Percentiles rank a stretch among this genome's conserved stretches.
Conservation (phyloP, 371 early-diverging fungal genomes). For the Syncephalastrum monosporum region DNA sequence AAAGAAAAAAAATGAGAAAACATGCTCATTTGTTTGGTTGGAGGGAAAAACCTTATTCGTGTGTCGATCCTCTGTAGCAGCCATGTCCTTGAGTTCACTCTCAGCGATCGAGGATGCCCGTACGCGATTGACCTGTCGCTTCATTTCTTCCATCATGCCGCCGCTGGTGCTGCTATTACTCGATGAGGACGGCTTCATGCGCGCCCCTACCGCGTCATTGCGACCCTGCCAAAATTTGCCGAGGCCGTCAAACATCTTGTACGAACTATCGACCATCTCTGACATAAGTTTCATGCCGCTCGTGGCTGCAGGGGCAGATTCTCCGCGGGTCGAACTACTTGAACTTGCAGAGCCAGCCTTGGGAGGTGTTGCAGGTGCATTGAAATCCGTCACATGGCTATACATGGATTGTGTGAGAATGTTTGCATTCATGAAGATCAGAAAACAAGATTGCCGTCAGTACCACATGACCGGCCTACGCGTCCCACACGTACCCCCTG, state of each 20-base stretch:
- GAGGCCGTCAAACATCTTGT: conserved; percentile 44
- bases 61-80: conserved; percentile 1
- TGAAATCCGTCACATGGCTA: conserved; percentile 39
- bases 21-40: neutral
- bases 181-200: conserved; percentile 5
- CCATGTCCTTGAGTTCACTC: conserved; percentile 36
- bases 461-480: too few species aligned
- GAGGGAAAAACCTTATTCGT: neutral
- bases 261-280: conserved; percentile 45
- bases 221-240: conserved; percentile 44
- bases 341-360: conserved; percentile 4
- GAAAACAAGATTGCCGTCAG: too few species aligned
- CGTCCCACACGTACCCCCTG: too few species aligned
- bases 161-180: conserved; percentile 10
- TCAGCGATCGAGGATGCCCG: conserved; percentile 9
- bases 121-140: conserved; percentile 8
- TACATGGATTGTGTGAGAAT: neutral
- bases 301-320: conserved; percentile 1
- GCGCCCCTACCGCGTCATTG: conserved; percentile 1
- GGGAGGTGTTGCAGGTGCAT: conserved; percentile 13
- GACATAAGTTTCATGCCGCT: conserved; percentile 41
- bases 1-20: neutral
- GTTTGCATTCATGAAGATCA: neutral
- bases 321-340: conserved; percentile 4
- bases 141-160: conserved; percentile 8